These are phyloP conservation scores for Daldinia concentrica DNA, from an alignment of 495 filamentous ascomycete genomes.

Conservation along the genomic window DNA sequence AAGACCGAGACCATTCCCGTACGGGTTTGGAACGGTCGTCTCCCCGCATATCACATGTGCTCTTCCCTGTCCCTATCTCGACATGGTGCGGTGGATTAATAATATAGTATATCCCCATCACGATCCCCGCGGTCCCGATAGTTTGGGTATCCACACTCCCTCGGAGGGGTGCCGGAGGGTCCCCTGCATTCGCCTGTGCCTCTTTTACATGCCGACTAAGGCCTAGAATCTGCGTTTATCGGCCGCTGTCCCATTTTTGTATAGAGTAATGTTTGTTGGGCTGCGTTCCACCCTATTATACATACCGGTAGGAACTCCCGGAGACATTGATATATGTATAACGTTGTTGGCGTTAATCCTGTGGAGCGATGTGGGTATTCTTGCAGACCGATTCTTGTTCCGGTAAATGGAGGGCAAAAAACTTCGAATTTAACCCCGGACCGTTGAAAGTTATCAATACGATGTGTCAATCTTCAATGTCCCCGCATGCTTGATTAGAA, in stretches of 20 bases:
- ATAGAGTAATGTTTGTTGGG: constrained; percentile 1
- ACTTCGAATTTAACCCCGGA: background rate
- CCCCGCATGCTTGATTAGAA: background rate
- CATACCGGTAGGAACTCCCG: background rate
- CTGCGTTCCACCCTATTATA: background rate
- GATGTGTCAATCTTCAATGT: constrained; percentile 7
- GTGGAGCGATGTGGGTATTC: constrained; percentile 8
- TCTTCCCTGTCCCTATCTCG: background rate
- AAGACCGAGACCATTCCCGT: constrained; percentile 24
- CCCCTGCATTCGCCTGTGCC: background rate
- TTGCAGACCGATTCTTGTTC: background rate
- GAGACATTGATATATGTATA: constrained; percentile 7
- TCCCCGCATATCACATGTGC: constrained; percentile 18
- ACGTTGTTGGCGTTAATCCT: background rate
- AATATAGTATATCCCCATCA: constrained; percentile 12
- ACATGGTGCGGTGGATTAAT: background rate
- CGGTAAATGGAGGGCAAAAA: background rate
- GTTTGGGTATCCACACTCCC: constrained; percentile 10
- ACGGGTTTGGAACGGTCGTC: constrained; percentile 11
- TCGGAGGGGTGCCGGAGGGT: constrained; percentile 20
- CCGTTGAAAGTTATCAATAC: background rate
- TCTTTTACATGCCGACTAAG: background rate
- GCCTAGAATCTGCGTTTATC: background rate
- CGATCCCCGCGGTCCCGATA: constrained; percentile 29
- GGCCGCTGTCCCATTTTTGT: background rate